These are phyloP conservation scores for Lactuca saligna DNA, from an alignment of 129 eudicot species.

Conservation along the genomic window DNA sequence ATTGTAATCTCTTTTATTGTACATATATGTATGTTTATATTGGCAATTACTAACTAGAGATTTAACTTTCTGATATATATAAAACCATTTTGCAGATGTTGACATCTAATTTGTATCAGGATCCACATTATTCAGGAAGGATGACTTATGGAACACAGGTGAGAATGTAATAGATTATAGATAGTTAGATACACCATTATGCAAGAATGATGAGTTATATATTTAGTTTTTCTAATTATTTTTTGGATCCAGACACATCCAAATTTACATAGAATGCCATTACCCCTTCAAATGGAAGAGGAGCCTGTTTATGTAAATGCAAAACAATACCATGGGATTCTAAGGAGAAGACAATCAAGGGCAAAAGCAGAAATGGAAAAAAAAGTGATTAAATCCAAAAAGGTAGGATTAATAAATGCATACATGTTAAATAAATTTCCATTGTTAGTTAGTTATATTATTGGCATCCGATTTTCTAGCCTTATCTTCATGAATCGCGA, in stretches of 20 bases:
- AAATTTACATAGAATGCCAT: conserved; percentile 47
- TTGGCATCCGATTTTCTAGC: conserved; percentile 35
- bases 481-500: conserved; percentile 90
- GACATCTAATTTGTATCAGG: conserved; percentile 61
- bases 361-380: conserved; percentile 75
- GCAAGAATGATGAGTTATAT: not conserved
- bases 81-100: conserved; percentile 42
- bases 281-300: conserved; percentile 73
- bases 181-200: not conserved
- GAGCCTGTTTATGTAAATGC: conserved; percentile 82
- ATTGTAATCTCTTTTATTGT: conserved; percentile 25
- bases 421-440: not conserved
- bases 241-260: conserved; percentile 45
- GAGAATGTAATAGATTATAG: conserved; percentile 15
- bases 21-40: not conserved
- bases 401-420: conserved; percentile 35
- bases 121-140: conserved; percentile 57
- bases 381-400: conserved; percentile 54
- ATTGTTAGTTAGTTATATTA: not conserved
- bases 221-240: too few species aligned
- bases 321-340: conserved; percentile 72
- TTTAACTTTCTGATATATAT: not conserved
- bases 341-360: conserved; percentile 73
- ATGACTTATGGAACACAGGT: conserved; percentile 64
- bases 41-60: conserved; percentile 11